A percentile compares a stretch with the other conserved stretches of the same genome.
Evolutionary conservation across 2,329 filamentous ascomycete species (phyloP).

Genomic region (Aspergillus ibericus): DNA sequence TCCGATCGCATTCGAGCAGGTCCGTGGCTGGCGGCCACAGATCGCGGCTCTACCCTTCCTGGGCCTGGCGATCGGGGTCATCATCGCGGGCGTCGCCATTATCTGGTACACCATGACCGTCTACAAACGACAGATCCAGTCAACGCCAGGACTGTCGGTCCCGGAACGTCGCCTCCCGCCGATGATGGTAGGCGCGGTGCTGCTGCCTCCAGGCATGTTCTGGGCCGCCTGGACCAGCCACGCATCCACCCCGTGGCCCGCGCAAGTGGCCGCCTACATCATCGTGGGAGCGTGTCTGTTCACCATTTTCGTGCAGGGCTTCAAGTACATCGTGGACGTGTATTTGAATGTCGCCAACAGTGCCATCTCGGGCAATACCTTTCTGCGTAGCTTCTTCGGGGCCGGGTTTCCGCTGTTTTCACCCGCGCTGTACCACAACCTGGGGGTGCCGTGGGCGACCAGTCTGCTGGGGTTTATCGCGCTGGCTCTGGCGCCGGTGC

Average conservation of each 20-base stretch:
- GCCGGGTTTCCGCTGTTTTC: constrained; percentile 33
- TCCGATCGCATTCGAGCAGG: neutral
- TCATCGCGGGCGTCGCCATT: neutral
- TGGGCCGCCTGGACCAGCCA: neutral
- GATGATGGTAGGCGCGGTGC: neutral
- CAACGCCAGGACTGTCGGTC: constrained; percentile 16
- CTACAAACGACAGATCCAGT: constrained; percentile 26
- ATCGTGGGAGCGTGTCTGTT: neutral
- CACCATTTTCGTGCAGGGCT: constrained; percentile 33
- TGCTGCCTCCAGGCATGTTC: neutral
- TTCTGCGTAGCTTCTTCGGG: constrained; percentile 36
- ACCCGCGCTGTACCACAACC: constrained; percentile 36
- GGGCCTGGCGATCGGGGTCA: neutral
- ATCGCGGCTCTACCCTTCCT: neutral
- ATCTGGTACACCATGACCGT: constrained; percentile 35
- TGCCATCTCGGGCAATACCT: constrained; percentile 41
- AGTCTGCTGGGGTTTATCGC: constrained; percentile 42
- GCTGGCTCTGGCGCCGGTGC: constrained; percentile 47
- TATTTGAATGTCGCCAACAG: constrained; percentile 44
- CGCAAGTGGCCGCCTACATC: neutral
- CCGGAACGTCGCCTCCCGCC: constrained; percentile 28
- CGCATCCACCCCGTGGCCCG: neutral
- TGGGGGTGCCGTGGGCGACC: constrained; percentile 43
- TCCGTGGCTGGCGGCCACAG: neutral
- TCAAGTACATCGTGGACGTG: constrained; percentile 46